Conservation (phyloP, 208 protist genomes). For the Blastocrithidia nonstop region DNA sequence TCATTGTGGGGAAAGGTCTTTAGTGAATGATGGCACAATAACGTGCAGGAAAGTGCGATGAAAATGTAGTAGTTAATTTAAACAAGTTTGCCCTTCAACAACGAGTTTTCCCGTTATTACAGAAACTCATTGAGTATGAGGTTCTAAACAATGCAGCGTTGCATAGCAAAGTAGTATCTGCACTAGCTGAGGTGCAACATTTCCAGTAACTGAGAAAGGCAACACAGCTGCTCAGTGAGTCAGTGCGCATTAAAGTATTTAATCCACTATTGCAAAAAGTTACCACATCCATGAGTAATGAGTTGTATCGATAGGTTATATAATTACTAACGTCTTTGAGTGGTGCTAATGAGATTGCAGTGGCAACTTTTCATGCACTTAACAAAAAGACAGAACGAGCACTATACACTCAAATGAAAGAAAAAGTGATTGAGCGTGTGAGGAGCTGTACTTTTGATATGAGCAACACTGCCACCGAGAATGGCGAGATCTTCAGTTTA, state of each 20-base stretch:
- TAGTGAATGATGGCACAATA: too few species aligned
- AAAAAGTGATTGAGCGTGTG: conserved; percentile 9
- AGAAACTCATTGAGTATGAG: conserved; percentile 41
- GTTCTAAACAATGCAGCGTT: conserved; percentile 27
- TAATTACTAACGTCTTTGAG: conserved; percentile 28
- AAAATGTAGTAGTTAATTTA: conserved; percentile 10
- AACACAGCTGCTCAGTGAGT: too few species aligned
- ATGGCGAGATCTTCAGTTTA: conserved; percentile 21
- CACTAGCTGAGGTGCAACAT: conserved; percentile 15
- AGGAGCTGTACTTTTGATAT: conserved; percentile 10
- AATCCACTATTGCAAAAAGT: conserved; percentile 21
- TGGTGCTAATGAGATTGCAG: conserved; percentile 22
- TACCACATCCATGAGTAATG: conserved; percentile 24
- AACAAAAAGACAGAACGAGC: conserved; percentile 64
- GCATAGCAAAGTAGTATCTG: conserved; percentile 15
- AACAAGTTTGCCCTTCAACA: conserved; percentile 22
- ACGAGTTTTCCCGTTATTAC: conserved; percentile 15
- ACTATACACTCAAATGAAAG: conserved; percentile 16
- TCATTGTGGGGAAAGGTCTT: conserved; percentile 24
- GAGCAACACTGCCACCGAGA: conserved; percentile 13
- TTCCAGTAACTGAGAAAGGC: conserved; percentile 13
- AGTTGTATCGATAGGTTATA: conserved; percentile 18
- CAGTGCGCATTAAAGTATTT: too few species aligned
- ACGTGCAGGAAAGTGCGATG: too few species aligned
- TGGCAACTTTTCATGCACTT: conserved; percentile 39